These are phyloP conservation scores for Petunia hybrid DNA, from an alignment of 305 asterid species.

Conservation along the genomic window DNA sequence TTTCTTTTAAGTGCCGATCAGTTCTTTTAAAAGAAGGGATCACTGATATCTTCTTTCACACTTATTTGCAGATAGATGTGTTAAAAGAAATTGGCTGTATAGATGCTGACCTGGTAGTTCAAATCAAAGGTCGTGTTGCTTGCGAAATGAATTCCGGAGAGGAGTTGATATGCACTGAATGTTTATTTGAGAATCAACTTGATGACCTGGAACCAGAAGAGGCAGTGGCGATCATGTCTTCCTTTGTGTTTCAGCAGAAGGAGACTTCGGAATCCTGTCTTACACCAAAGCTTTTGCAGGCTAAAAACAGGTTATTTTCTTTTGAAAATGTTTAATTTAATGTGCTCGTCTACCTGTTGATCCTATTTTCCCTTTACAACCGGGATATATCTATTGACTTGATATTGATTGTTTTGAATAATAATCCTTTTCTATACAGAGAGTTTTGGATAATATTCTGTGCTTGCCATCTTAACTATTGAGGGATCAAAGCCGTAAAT, in stretches of 20 bases:
- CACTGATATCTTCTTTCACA: slow-evolving; percentile 36
- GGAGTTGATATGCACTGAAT: slow-evolving; percentile 95
- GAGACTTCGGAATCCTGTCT: slow-evolving; percentile 89
- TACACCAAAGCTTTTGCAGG: slow-evolving; percentile 85
- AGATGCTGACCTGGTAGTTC: slow-evolving; percentile 93
- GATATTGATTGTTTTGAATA: background rate
- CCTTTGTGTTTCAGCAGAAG: slow-evolving; percentile 97
- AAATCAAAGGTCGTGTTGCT: slow-evolving; percentile 99
- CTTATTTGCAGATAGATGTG: slow-evolving; percentile 83
- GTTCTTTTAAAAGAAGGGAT: slow-evolving; percentile 32
- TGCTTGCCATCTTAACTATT: background rate
- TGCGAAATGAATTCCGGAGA: slow-evolving; percentile 99
- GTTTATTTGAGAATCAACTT: slow-evolving; percentile 96
- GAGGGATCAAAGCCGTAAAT: slow-evolving; percentile 21
- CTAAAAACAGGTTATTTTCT: slow-evolving; percentile 65
- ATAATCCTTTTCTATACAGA: background rate
- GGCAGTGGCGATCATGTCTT: slow-evolving; percentile 98
- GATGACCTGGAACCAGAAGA: slow-evolving; percentile 98
- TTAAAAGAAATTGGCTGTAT: slow-evolving; percentile 91
- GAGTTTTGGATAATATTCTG: background rate
- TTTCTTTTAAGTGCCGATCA: slow-evolving; percentile 27
- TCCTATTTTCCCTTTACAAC: background rate
- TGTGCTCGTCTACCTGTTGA: slow-evolving; percentile 32
- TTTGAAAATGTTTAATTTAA: slow-evolving; percentile 32
- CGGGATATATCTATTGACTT: background rate